Evolutionary conservation across 352 stramenopile genomes (phyloP).

Genomic region (Pythium dissimile): DNA sequence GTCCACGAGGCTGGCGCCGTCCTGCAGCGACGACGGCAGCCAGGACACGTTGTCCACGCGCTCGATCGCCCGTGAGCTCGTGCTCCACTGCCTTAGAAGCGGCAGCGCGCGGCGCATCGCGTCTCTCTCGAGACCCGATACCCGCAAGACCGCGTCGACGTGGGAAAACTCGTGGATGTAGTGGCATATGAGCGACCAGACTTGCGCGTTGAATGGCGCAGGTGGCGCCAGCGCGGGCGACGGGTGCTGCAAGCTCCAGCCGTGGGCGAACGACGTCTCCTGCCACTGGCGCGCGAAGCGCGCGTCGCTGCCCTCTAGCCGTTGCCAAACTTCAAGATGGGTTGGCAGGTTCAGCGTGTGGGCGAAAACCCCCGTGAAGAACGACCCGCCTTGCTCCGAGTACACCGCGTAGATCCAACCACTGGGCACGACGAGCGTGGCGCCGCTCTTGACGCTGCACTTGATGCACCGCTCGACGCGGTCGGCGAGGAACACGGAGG

Average conservation of each 20-base stretch:
- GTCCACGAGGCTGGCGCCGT: conserved; percentile 51
- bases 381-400: conserved; percentile 39
- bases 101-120: conserved; percentile 45
- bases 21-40: conserved; percentile 43
- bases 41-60: conserved; percentile 34
- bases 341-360: conserved; percentile 45
- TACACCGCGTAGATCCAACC: conserved; percentile 77
- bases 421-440: conserved; percentile 55
- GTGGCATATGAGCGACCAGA: conserved; percentile 54
- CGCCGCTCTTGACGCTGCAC: conserved; percentile 41
- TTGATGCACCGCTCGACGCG: conserved; percentile 74
- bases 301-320: conserved; percentile 37
- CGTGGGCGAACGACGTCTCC: conserved; percentile 26
- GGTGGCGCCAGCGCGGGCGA: conserved; percentile 16
- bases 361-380: conserved; percentile 59
- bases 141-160: conserved; percentile 26
- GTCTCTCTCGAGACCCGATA: conserved; percentile 48
- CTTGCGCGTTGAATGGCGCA: conserved; percentile 35
- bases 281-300: conserved; percentile 28
- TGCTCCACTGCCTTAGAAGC: conserved; percentile 53
- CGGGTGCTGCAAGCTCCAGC: conserved; percentile 31
- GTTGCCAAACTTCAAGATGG: conserved; percentile 42
- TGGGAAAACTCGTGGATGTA: conserved; percentile 58
- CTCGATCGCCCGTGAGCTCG: conserved; percentile 30
- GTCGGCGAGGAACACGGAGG: conserved; percentile 57